These are phyloP conservation scores for Furcasterigmium furcatum DNA, from an alignment of 2,329 filamentous ascomycete genomes.

Conservation along the genomic window DNA sequence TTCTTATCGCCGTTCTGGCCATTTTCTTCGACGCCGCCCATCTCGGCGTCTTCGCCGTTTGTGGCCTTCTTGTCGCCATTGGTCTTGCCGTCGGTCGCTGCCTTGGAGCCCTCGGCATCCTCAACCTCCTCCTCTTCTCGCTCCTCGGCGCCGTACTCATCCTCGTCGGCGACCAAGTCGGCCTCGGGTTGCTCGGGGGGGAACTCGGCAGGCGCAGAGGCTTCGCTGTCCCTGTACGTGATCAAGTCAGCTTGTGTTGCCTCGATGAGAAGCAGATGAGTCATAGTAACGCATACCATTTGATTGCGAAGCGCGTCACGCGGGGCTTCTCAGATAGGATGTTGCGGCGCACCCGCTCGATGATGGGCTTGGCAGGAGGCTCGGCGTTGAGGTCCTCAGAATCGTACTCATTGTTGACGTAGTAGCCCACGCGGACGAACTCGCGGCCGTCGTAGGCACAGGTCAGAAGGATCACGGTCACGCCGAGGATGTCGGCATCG, in stretches of 20 bases:
- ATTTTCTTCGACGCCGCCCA: conserved; percentile 68
- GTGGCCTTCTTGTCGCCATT: conserved; percentile 36
- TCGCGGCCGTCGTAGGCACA: conserved; percentile 96
- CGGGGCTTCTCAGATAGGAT: conserved; percentile 95
- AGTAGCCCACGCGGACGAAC: conserved; percentile 97
- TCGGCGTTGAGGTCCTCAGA: conserved; percentile 85
- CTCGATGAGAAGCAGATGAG: neutral
- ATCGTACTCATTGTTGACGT: conserved; percentile 99
- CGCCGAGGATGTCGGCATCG: conserved; percentile 90
- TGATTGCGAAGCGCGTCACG: conserved; percentile 96
- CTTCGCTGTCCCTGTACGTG: conserved; percentile 82
- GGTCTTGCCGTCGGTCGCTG: conserved; percentile 42
- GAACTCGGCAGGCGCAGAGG: conserved; percentile 91
- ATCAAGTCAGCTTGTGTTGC: conserved; percentile 7
- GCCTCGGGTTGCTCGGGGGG: conserved; percentile 97
- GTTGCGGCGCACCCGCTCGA: conserved; percentile 89
- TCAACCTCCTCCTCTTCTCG: conserved; percentile 68
- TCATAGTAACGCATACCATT: conserved; percentile 75
- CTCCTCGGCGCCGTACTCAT: conserved; percentile 89
- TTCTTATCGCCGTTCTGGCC: conserved; percentile 24
- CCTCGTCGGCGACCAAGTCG: conserved; percentile 80
- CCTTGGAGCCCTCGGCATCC: conserved; percentile 47
- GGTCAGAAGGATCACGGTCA: conserved; percentile 93
- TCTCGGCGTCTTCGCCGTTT: conserved; percentile 65
- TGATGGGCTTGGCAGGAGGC: conserved; percentile 85